These are phyloP conservation scores for Teratosphaeria destructans DNA, from an alignment of 2,329 filamentous ascomycete species.

Conservation along the genomic window DNA sequence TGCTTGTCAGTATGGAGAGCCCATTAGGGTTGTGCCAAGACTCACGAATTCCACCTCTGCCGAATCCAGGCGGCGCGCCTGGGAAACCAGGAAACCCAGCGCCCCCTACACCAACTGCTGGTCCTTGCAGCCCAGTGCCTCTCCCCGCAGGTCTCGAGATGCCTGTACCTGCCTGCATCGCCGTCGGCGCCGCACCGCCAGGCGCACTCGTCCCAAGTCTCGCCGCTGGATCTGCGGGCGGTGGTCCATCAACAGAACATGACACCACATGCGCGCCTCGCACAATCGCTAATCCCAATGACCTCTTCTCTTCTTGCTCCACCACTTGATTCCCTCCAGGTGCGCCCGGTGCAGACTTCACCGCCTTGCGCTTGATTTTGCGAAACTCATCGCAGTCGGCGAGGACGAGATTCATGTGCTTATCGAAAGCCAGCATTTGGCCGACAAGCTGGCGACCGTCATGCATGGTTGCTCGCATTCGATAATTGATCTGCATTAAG, in stretches of 20 bases:
- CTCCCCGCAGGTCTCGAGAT: slow-evolving; percentile 85
- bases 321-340: slow-evolving; percentile 51
- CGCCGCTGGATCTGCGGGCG: slow-evolving; percentile 83
- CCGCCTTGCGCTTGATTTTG: slow-evolving; percentile 79
- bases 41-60: slow-evolving; percentile 3
- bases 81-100: slow-evolving; percentile 64
- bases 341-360: slow-evolving; percentile 37
- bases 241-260: slow-evolving; percentile 88
- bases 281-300: slow-evolving; percentile 88
- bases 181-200: slow-evolving; percentile 52
- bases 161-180: slow-evolving; percentile 73
- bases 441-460: slow-evolving; percentile 95
- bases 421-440: slow-evolving; percentile 97
- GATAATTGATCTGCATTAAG: slow-evolving; percentile 79
- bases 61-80: slow-evolving; percentile 42
- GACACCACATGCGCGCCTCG: slow-evolving; percentile 92
- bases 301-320: slow-evolving; percentile 92
- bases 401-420: slow-evolving; percentile 99
- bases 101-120: slow-evolving; percentile 77
- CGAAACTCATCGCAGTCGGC: slow-evolving; percentile 98
- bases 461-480: slow-evolving; percentile 92
- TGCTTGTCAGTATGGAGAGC: background rate
- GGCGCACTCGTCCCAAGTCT: slow-evolving; percentile 70
- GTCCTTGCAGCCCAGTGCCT: slow-evolving; percentile 75
- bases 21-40: background rate